phyloP scores from a whole-genome alignment of 768 basidiomycete species.

The Mycena kentingensis region DNA sequence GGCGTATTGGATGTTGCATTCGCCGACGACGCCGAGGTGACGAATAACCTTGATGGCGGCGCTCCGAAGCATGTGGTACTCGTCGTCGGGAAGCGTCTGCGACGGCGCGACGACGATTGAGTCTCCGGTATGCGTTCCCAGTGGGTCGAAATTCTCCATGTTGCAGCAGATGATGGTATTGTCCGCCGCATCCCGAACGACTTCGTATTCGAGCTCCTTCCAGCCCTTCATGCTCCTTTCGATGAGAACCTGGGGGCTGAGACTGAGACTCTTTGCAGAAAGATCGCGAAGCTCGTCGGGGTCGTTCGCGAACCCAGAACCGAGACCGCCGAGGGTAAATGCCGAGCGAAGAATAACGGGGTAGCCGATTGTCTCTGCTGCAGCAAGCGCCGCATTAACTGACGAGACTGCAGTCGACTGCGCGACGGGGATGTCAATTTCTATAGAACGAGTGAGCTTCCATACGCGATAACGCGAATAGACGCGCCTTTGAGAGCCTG shows the following conservation, averaged over 20 bases:
- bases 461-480: background rate
- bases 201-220: constrained; percentile 99
- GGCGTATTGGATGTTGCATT: constrained; percentile 98
- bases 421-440: constrained; percentile 95
- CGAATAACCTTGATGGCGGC: constrained; percentile 96
- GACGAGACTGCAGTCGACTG: constrained; percentile 96
- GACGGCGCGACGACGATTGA: constrained; percentile 99
- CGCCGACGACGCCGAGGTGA: constrained; percentile 88
- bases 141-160: constrained; percentile 99
- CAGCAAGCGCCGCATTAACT: constrained; percentile 88
- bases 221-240: constrained; percentile 99
- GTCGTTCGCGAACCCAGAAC: constrained; percentile 96
- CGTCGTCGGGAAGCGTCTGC: constrained; percentile 95
- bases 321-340: constrained; percentile 96
- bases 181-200: constrained; percentile 96
- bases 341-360: constrained; percentile 97
- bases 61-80: constrained; percentile 98
- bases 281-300: constrained; percentile 93
- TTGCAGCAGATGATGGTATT: constrained; percentile 99
- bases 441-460: constrained; percentile 41
- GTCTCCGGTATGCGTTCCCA: constrained; percentile 98
- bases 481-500: constrained; percentile 89
- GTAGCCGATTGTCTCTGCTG: constrained; percentile 91
- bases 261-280: constrained; percentile 84
- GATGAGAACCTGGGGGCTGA: constrained; percentile 94